These are phyloP conservation scores for Rhododendron kiyosumense DNA, from an alignment of 148 eudicot genomes.

Conservation along the genomic window DNA sequence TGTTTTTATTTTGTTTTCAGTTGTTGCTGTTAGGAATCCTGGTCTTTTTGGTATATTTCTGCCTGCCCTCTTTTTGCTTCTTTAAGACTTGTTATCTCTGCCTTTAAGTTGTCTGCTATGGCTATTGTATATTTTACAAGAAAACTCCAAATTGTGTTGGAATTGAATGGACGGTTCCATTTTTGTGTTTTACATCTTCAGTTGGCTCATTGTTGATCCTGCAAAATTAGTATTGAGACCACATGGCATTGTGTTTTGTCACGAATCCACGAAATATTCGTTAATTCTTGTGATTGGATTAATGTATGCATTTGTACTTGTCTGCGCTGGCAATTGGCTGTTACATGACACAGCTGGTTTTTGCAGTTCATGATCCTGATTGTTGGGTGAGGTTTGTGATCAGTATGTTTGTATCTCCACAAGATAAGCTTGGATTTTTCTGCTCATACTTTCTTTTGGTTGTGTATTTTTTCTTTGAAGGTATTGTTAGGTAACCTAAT, in stretches of 20 bases:
- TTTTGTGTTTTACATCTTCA: neutral
- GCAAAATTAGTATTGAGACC: neutral
- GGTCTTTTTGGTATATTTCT: neutral
- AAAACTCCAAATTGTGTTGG: neutral
- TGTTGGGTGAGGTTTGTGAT: neutral
- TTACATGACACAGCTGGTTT: neutral
- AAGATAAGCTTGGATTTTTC: neutral
- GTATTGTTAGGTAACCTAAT: neutral
- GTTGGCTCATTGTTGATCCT: neutral
- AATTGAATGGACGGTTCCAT: neutral
- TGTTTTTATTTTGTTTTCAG: neutral
- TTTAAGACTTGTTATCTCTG: neutral
- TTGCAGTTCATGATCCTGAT: neutral
- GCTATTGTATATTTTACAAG: neutral
- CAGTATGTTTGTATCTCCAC: neutral
- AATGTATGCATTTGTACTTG: neutral
- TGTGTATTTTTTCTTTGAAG: neutral
- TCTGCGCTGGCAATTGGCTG: neutral
- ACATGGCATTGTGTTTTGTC: neutral
- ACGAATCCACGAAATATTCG: neutral
- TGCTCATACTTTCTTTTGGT: neutral
- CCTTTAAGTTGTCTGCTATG: neutral
- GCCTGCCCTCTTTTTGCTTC: neutral
- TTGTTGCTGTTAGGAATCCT: neutral
- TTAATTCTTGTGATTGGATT: neutral